Percentiles rank a stretch among this genome's conserved stretches.
Evolutionary conservation across 1,284 basidiomycete genomes (phyloP).

Genomic region (Limonomyces culmigenus): DNA sequence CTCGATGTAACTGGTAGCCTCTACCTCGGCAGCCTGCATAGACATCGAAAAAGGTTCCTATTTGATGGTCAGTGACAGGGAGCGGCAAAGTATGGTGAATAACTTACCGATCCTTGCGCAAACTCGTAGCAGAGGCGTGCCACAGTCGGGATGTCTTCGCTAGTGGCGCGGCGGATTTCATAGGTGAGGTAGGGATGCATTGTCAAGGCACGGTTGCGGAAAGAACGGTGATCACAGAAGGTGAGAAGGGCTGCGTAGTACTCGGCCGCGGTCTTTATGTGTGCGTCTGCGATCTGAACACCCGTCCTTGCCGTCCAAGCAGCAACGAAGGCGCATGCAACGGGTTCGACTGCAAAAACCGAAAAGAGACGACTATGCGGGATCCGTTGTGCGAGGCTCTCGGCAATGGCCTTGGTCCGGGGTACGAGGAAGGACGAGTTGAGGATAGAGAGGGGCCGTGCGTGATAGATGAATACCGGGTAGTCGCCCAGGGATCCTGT

Average conservation of each 20-base stretch:
- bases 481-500: conserved; percentile 33
- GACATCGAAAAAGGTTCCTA: conserved; percentile 38
- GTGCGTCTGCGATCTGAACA: conserved; percentile 13
- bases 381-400: conserved; percentile 9
- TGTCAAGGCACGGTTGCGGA: conserved; percentile 16
- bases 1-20: conserved; percentile 32
- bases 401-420: conserved; percentile 12
- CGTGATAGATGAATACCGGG: conserved; percentile 22
- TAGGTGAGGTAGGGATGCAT: conserved; percentile 14
- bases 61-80: neutral
- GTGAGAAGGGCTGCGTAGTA: conserved; percentile 50
- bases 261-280: conserved; percentile 14
- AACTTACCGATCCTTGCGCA: conserved; percentile 36
- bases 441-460: conserved; percentile 9
- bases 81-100: conserved; percentile 4
- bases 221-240: conserved; percentile 28
- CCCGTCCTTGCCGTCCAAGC: conserved; percentile 29
- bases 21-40: conserved; percentile 21
- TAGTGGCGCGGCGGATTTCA: conserved; percentile 24
- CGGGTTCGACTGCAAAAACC: conserved; percentile 35
- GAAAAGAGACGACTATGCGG: conserved; percentile 37
- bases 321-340: conserved; percentile 29
- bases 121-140: conserved; percentile 37
- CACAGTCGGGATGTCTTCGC: conserved; percentile 23
- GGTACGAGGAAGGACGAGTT: conserved; percentile 12